Evolutionary conservation across 305 asterid genomes (phyloP), one percentile per base, ranked within the genome.

Genomic region (Fraxinus sp.): DNA sequence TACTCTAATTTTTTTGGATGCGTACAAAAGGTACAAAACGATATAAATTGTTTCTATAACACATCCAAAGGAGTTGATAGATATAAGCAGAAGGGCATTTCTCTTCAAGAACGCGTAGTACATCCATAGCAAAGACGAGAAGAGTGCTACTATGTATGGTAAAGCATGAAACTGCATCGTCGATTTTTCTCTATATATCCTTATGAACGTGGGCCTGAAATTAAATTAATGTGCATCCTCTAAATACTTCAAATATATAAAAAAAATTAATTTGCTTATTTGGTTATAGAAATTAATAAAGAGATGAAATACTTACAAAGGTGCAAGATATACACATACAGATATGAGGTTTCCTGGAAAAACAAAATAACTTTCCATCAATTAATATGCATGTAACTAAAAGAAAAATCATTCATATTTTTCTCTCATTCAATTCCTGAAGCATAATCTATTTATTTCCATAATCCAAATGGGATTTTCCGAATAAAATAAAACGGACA

Each of bases 41-140:
- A 92, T 82, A 91, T 94, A 94, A 78, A 87, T 9, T 1, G 92
- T 85, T 87, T 94, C 92, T 9, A 94, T 81, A 32, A 91, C 4
- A 86, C 92, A 88, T 46, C 98, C 98, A 39, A 94, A 82, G 0
- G 90, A 55, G 89, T 94, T 94, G 92, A 94, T 91, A 80, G 95
- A 80, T 83, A 92, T 88, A 10, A 94, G 90, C 20, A 94, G 95
- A 28, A 75, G 0, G 0, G 93, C 89, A 55, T 84, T 75, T 16
- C 85, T 59, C 77, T 91, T 91, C 8, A 91, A 82, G 71, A 91
- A 49, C 0, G 98, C 97, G 28, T 94, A 94, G 77, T 92, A 92
- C 90, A 94, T 41, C 97, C 98, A 94, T 8, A 94, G 83, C 94
- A 87, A 86, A 3, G 97, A 84, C 1, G 97, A 91, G 81, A 92